These are phyloP conservation scores for Crucihimalaya himalaica DNA, from an alignment of 345 rosid species.

Conservation along the genomic window DNA sequence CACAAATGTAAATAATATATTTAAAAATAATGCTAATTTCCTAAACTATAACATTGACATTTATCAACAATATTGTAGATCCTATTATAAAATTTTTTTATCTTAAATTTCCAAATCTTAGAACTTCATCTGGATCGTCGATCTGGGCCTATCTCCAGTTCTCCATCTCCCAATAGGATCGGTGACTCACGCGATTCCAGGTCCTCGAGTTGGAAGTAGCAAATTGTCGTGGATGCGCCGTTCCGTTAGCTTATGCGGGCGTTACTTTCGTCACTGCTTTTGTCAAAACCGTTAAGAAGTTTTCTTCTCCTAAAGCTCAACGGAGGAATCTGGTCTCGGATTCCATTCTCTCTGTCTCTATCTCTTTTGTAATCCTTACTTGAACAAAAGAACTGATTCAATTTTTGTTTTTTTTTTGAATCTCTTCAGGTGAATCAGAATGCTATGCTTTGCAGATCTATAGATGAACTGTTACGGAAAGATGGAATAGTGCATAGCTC, in stretches of 20 bases:
- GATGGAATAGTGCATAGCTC: constrained; percentile 54
- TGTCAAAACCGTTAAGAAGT: constrained; percentile 75
- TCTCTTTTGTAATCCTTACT: not conserved
- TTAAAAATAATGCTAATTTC: too few species aligned
- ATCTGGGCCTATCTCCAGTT: too few species aligned
- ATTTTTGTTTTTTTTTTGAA: too few species aligned
- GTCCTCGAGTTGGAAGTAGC: constrained; percentile 89
- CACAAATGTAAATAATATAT: too few species aligned
- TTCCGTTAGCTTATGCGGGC: constrained; percentile 79
- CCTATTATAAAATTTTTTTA: too few species aligned
- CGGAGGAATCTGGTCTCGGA: constrained; percentile 63
- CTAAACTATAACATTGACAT: too few species aligned
- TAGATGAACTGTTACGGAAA: constrained; percentile 67
- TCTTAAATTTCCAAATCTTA: too few species aligned
- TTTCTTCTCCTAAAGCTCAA: constrained; percentile 70
- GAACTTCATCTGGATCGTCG: too few species aligned
- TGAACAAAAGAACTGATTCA: too few species aligned
- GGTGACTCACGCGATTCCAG: constrained; percentile 88
- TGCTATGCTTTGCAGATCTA: constrained; percentile 71
- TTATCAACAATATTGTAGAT: too few species aligned
- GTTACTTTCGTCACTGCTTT: constrained; percentile 71
- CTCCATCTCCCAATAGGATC: too few species aligned
- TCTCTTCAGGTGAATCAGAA: constrained; percentile 72
- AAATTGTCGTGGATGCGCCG: constrained; percentile 92
- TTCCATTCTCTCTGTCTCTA: not conserved